Evolutionary conservation across 2,329 filamentous ascomycete genomes (phyloP).

Genomic region (Curvularia hawaiiensis): DNA sequence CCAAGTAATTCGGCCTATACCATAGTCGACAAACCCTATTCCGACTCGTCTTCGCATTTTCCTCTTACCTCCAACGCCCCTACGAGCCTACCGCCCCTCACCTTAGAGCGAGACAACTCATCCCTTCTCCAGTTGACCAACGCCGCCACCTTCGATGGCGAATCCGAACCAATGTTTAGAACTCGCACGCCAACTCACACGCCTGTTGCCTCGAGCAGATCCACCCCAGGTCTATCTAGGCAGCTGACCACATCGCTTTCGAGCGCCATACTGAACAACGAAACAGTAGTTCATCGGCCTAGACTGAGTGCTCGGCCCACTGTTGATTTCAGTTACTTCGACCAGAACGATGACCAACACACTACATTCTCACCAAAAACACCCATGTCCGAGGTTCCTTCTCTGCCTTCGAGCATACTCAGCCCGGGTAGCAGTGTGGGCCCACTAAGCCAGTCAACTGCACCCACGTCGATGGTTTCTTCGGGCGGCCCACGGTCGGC

Average conservation of each 20-base stretch:
- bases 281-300: conserved; percentile 41
- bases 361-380: conserved; percentile 11
- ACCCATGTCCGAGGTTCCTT: conserved; percentile 24
- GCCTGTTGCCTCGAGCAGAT: conserved; percentile 32
- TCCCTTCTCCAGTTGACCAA: conserved; percentile 34
- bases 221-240: conserved; percentile 36
- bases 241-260: conserved; percentile 37
- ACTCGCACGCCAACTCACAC: conserved; percentile 15
- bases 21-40: conserved; percentile 6
- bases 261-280: conserved; percentile 32
- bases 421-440: conserved; percentile 33
- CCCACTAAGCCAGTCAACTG: conserved; percentile 40
- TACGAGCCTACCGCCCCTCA: conserved; percentile 15
- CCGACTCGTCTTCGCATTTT: conserved; percentile 14
- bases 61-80: conserved; percentile 24
- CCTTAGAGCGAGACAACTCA: conserved; percentile 20
- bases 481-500: conserved; percentile 39
- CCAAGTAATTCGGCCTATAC: conserved; percentile 22
- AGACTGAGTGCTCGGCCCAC: conserved; percentile 37
- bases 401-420: conserved; percentile 35
- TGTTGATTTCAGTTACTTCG: conserved; percentile 21
- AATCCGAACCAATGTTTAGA: conserved; percentile 37
- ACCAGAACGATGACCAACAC: conserved; percentile 7
- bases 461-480: conserved; percentile 43
- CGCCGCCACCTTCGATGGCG: conserved; percentile 40